Conservation (phyloP, 208 protist species). For the Trypanosoma melophagium region DNA sequence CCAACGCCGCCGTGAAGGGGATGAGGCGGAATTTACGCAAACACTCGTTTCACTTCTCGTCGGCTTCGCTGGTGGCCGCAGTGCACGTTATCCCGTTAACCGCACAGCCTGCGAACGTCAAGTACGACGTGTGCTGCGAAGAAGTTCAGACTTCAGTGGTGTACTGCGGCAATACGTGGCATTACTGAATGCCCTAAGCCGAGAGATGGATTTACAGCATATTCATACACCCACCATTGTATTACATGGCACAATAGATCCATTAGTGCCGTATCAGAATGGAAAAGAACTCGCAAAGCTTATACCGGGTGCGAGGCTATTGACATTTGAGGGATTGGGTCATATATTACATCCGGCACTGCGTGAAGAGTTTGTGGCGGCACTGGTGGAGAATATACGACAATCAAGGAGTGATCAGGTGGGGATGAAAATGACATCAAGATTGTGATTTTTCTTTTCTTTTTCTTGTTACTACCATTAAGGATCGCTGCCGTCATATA, state of each 20-base stretch:
- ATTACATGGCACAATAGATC: slow-evolving; percentile 64
- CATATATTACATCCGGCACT: slow-evolving; percentile 53
- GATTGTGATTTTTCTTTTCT: too few relatives aligned
- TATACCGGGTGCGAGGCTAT: slow-evolving; percentile 43
- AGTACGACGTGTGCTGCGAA: slow-evolving; percentile 42
- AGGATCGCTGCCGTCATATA: too few relatives aligned
- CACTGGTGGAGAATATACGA: slow-evolving; percentile 20
- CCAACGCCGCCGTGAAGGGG: slow-evolving; percentile 25
- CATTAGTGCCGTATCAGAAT: slow-evolving; percentile 50
- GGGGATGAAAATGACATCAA: neutral
- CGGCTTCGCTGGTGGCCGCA: slow-evolving; percentile 31
- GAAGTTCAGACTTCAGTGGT: slow-evolving; percentile 47
- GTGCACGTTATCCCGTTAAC: slow-evolving; percentile 44
- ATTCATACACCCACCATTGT: slow-evolving; percentile 69
- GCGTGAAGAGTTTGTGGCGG: slow-evolving; percentile 7
- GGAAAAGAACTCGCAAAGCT: slow-evolving; percentile 38
- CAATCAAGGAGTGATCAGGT: slow-evolving; percentile 5
- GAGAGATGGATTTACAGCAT: slow-evolving; percentile 26
- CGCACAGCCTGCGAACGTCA: slow-evolving; percentile 21
- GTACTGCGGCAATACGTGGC: slow-evolving; percentile 57
- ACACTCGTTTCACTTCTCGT: slow-evolving; percentile 43
- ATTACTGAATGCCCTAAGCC: slow-evolving; percentile 44
- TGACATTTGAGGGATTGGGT: slow-evolving; percentile 54
- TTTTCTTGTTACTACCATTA: too few relatives aligned
- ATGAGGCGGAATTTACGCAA: slow-evolving; percentile 31